phyloP scores from a whole-genome alignment of 2,329 filamentous ascomycete genomes.

The Clarireedia homoeocarpa region DNA sequence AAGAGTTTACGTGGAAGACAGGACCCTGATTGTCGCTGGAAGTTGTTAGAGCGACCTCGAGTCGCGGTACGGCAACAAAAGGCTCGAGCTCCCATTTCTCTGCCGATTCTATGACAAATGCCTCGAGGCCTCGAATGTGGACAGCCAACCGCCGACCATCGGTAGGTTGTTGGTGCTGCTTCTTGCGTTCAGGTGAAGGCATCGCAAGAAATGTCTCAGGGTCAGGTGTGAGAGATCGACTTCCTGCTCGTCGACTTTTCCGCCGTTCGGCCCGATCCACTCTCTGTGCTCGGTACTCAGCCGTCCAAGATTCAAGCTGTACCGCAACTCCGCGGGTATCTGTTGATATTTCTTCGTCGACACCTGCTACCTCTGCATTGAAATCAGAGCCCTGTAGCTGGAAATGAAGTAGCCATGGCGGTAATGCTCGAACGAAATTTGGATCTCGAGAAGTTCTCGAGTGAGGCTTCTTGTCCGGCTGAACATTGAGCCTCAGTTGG shows the following conservation, averaged over 20 bases:
- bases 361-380: constrained; percentile 81
- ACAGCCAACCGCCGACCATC: constrained; percentile 79
- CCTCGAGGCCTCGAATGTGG: constrained; percentile 77
- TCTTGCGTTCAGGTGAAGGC: constrained; percentile 44
- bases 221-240: constrained; percentile 60
- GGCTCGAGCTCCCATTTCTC: constrained; percentile 80
- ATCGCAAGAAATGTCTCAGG: constrained; percentile 49
- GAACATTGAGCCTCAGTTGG: constrained; percentile 66
- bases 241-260: constrained; percentile 60
- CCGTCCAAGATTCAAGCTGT: constrained; percentile 79
- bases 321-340: constrained; percentile 76
- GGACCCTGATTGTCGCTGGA: constrained; percentile 80
- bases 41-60: constrained; percentile 81
- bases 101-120: constrained; percentile 79
- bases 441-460: constrained; percentile 44
- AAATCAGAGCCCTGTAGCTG: constrained; percentile 84
- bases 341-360: constrained; percentile 75
- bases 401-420: constrained; percentile 76
- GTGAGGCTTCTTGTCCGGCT: constrained; percentile 49
- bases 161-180: constrained; percentile 41
- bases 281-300: constrained; percentile 81
- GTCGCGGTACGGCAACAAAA: constrained; percentile 77
- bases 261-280: constrained; percentile 55
- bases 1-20: constrained; percentile 78
- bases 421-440: constrained; percentile 71